Evolutionary conservation across 1,284 basidiomycete species (phyloP).

Genomic region (Ustilago hordei): DNA sequence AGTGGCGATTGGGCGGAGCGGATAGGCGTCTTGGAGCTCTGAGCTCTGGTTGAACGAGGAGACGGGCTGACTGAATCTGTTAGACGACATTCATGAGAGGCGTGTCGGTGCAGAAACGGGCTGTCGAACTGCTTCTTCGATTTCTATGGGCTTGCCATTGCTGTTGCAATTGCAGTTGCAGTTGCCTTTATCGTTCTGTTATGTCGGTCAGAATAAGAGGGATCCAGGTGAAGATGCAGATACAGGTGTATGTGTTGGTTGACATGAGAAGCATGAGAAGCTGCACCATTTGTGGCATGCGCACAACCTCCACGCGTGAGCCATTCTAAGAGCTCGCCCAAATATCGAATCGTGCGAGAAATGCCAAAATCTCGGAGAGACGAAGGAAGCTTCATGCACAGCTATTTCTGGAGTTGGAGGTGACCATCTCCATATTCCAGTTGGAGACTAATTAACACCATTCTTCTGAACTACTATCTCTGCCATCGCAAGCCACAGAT

Average conservation of each 20-base stretch:
- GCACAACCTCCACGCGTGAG: conserved; percentile 23
- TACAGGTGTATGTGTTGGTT: conserved; percentile 3
- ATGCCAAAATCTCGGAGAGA: conserved; percentile 17
- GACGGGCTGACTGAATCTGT: conserved; percentile 8
- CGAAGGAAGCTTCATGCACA: conserved; percentile 33
- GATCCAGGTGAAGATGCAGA: not conserved
- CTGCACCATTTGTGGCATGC: conserved; percentile 16
- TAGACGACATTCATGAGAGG: conserved; percentile 39
- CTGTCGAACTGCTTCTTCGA: conserved; percentile 5
- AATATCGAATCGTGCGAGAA: conserved; percentile 44
- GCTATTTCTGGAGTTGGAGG: not conserved
- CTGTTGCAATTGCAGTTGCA: not conserved
- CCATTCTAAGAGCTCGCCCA: not conserved
- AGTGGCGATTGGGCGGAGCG: conserved; percentile 17
- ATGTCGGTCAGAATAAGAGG: too few species aligned
- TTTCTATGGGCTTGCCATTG: conserved; percentile 6
- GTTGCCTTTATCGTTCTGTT: not conserved
- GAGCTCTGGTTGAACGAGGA: conserved; percentile 17
- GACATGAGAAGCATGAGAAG: not conserved
- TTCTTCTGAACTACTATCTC: not conserved
- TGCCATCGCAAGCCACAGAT: conserved; percentile 18
- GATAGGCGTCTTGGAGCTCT: conserved; percentile 27
- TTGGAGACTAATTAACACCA: not conserved
- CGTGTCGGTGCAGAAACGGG: conserved; percentile 1
- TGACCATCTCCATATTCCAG: conserved; percentile 29